A percentile compares a stretch with the other conserved stretches of the same genome.
These are phyloP conservation scores for Primulina eburnea DNA, from an alignment of 257 asterid genomes.

Conservation along the genomic window DNA sequence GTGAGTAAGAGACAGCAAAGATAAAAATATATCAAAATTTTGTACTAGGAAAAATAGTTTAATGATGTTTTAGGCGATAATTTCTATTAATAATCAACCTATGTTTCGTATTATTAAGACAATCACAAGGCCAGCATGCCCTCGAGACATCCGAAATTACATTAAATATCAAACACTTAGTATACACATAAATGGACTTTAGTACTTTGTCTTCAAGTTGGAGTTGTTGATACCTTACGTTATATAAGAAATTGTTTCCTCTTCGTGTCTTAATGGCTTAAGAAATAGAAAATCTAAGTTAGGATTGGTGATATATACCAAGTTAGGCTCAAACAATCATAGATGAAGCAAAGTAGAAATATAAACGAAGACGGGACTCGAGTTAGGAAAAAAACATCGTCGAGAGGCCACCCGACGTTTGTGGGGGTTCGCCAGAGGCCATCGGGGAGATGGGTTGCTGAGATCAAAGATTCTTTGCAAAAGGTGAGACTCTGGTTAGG, in stretches of 20 bases:
- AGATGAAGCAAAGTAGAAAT: constrained; percentile 39
- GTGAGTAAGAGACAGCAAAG: background rate
- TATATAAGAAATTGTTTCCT: constrained; percentile 28
- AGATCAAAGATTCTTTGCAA: constrained; percentile 77
- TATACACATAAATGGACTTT: constrained; percentile 27
- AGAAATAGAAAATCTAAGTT: constrained; percentile 3
- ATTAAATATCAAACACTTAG: background rate
- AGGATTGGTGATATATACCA: background rate
- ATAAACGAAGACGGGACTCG: constrained; percentile 28
- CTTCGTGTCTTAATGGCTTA: background rate
- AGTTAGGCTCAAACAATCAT: background rate
- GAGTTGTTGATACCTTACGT: constrained; percentile 26
- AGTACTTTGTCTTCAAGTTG: constrained; percentile 23
- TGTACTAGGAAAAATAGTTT: background rate
- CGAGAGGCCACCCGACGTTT: constrained; percentile 71
- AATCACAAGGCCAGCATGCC: constrained; percentile 58
- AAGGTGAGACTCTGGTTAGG: constrained; percentile 83
- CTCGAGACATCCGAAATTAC: constrained; percentile 24
- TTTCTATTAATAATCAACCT: constrained; percentile 30
- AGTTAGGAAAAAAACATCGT: constrained; percentile 43
- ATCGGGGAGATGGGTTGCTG: constrained; percentile 91
- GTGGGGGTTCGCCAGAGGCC: constrained; percentile 84
- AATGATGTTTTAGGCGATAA: background rate
- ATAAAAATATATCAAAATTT: constrained; percentile 5
- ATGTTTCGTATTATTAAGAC: constrained; percentile 34